phyloP scores from a whole-genome alignment of 495 filamentous ascomycete genomes.

The Endocarpon pusillum region DNA sequence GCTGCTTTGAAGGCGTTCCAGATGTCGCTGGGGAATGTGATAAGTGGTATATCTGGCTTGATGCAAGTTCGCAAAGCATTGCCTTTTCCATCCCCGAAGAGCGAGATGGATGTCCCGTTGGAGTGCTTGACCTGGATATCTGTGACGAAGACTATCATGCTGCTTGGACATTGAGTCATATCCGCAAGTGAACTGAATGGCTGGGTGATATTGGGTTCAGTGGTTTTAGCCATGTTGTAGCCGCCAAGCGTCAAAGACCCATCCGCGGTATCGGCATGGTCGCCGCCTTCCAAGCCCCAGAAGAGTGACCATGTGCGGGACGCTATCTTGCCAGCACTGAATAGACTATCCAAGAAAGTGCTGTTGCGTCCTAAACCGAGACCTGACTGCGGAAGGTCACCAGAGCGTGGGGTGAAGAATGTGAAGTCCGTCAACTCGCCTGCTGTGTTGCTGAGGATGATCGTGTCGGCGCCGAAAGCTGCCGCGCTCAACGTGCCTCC shows the following conservation, averaged over 20 bases:
- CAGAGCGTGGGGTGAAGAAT: slow-evolving; percentile 5
- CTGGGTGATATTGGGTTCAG: slow-evolving; percentile 14
- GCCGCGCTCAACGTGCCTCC: not conserved
- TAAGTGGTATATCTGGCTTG: slow-evolving; percentile 6
- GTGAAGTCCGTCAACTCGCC: slow-evolving; percentile 5
- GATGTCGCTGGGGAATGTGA: slow-evolving; percentile 10
- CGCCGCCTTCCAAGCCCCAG: slow-evolving; percentile 22
- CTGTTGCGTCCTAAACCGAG: slow-evolving; percentile 22
- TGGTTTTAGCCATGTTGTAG: slow-evolving; percentile 23
- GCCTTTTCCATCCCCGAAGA: slow-evolving; percentile 4
- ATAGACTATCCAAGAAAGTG: slow-evolving; percentile 18
- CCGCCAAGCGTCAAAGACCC: slow-evolving; percentile 24
- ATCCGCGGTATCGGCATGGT: slow-evolving; percentile 12
- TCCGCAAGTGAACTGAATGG: slow-evolving; percentile 3
- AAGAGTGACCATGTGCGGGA: slow-evolving; percentile 22
- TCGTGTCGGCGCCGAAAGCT: slow-evolving; percentile 2
- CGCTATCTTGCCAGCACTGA: slow-evolving; percentile 15
- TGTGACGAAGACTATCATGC: slow-evolving; percentile 16
- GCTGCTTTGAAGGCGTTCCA: slow-evolving; percentile 13
- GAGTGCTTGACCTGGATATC: slow-evolving; percentile 17
- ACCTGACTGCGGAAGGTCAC: slow-evolving; percentile 6
- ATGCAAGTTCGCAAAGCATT: slow-evolving; percentile 12
- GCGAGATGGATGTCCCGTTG: slow-evolving; percentile 14
- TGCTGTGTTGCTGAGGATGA: slow-evolving; percentile 2
- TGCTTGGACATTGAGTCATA: slow-evolving; percentile 13